phyloP scores from a whole-genome alignment of 495 filamentous ascomycete genomes.

The Daldinia grandis region DNA sequence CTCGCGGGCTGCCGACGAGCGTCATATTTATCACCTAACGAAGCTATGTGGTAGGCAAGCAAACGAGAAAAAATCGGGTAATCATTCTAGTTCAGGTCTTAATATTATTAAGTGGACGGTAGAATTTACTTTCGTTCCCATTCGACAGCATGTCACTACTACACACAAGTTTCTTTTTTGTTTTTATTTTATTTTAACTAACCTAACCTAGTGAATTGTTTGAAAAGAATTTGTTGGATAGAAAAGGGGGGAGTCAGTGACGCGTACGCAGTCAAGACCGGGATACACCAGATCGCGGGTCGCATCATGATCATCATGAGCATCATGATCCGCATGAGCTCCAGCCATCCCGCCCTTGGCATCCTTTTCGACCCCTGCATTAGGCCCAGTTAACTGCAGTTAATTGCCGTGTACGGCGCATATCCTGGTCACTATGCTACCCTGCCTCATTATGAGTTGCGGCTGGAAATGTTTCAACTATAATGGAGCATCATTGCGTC shows the following conservation, averaged over 20 bases:
- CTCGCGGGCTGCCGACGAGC: slow-evolving; percentile 39
- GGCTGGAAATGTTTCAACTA: not conserved
- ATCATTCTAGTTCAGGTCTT: slow-evolving; percentile 22
- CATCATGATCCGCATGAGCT: slow-evolving; percentile 29
- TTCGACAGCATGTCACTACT: not conserved
- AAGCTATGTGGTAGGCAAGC: slow-evolving; percentile 18
- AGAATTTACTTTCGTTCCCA: not conserved
- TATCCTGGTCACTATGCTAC: not conserved
- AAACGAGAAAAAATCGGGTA: slow-evolving; percentile 9
- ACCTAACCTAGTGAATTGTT: too few relatives aligned
- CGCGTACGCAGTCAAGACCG: slow-evolving; percentile 12
- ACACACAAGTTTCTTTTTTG: not conserved
- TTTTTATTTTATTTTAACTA: too few relatives aligned
- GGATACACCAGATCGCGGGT: slow-evolving; percentile 12
- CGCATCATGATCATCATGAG: slow-evolving; percentile 25
- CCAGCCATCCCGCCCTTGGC: slow-evolving; percentile 15
- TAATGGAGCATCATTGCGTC: not conserved
- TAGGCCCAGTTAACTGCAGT: slow-evolving; percentile 1
- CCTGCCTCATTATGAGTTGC: slow-evolving; percentile 2
- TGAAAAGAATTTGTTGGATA: not conserved
- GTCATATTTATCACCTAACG: slow-evolving; percentile 24
- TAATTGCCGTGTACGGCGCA: not conserved
- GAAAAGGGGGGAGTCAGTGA: slow-evolving; percentile 18
- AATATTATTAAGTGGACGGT: not conserved
- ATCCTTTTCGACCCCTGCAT: slow-evolving; percentile 15